Evolutionary conservation across 164 flowering plant species (phyloP).

Genomic region (Piper longum): DNA sequence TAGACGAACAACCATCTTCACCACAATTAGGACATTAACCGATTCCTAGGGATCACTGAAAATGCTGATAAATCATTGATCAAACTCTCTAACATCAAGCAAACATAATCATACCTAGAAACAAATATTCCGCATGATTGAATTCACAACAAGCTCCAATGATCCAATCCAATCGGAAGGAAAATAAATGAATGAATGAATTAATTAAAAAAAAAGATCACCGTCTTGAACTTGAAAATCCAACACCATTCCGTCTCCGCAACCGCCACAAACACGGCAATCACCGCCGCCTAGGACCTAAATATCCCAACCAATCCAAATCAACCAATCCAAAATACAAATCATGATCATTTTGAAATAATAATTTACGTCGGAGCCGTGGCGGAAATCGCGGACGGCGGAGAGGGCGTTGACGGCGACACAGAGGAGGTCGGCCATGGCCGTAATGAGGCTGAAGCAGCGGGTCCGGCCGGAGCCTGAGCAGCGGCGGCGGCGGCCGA

Average conservation of each 20-base stretch:
- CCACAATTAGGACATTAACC: neutral
- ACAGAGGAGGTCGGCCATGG: constrained; percentile 52
- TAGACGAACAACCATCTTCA: neutral
- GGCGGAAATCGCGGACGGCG: constrained; percentile 60
- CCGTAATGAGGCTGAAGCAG: constrained; percentile 60
- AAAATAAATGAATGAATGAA: neutral
- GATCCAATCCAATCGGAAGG: too few relatives aligned
- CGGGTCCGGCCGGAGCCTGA: constrained; percentile 3
- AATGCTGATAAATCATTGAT: neutral
- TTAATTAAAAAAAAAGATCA: constrained; percentile 12
- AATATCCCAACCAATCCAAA: constrained; percentile 42
- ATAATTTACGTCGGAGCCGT: constrained; percentile 46
- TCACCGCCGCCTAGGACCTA: constrained; percentile 72
- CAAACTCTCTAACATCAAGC: neutral
- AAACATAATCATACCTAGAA: neutral
- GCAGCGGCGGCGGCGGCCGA: constrained; percentile 40
- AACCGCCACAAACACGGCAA: constrained; percentile 57
- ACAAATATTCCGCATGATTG: neutral
- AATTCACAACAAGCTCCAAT: neutral
- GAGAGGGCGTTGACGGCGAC: constrained; percentile 58
- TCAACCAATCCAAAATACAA: neutral
- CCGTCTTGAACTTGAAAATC: constrained; percentile 68
- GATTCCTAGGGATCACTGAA: neutral
- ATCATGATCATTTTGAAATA: neutral
- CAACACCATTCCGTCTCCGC: constrained; percentile 92